Base-by-base conservation (phyloP, 139 green algal species). In the Chlamydomonas schloesseri region DNA sequence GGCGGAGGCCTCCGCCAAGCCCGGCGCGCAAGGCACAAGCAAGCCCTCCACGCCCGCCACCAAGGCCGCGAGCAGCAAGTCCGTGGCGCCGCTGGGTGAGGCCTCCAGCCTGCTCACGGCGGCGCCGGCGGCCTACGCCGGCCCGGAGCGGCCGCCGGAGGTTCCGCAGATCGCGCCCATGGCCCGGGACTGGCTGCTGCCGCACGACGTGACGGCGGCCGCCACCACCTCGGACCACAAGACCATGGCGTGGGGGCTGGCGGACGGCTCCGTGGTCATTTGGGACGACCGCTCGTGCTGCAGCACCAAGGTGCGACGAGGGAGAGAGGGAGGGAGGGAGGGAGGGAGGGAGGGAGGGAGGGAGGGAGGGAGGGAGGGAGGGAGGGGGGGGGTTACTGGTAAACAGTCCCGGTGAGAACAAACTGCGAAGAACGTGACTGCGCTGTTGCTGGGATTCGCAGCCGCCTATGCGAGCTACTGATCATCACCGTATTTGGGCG, bases 211-310 rank as follows among this genome's bases (percentile, higher is more conserved):
- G 55, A 88, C 86, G 6, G 69, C 37, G 34, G 69, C 46, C 20
- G 80, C 82, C 29, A 53, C 86, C 24, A 86, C 83, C 1, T 33
- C 68, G 0, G 79, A 89, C 67, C 82, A 55, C 24, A 89, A 82
- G 67, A 89, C 85, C 62, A 62, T 92, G 37, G 89, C 89, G 0
- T 93, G 89, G 71, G 89, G 89, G 31, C 77, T 93, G 29, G 24
- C 53, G 20, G 83, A 91, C 58, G 89, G 89, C 60, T 88, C 34
- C 26, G 84, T 90, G 0, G 42, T 91, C 2, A 71, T 93, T 31
- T 93, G 89, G 89, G 86, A 93, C 33, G 89, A 93, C 64, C 83
- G 86, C n/a, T 87, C 79, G 1, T 58, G 79, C 65, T 85, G 79
- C 34, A 5, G 47, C 17, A 85, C 47, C 47, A 85, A 85, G 65